These are phyloP conservation scores for Castanea mollissima DNA, from an alignment of 306 rosid genomes.

Conservation along the genomic window DNA sequence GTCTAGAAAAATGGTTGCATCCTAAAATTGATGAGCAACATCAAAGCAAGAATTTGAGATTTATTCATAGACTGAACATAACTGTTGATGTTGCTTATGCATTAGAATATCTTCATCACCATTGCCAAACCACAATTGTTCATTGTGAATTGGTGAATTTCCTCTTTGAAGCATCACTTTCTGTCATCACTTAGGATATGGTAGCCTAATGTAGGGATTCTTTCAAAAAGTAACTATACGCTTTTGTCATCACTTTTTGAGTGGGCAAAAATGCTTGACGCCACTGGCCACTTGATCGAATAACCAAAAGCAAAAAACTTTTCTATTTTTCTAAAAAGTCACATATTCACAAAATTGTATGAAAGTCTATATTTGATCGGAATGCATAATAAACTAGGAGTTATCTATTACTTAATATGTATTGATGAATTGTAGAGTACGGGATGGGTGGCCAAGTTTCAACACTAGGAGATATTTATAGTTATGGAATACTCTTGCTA, in stretches of 20 bases:
- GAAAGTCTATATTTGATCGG: no score
- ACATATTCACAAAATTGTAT: no score
- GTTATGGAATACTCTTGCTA: constrained; percentile 31
- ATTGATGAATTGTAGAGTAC: constrained; percentile 26
- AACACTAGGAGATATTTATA: constrained; percentile 32
- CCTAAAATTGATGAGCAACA: not conserved
- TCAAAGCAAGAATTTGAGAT: not conserved
- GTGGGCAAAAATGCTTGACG: no score
- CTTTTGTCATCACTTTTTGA: no score
- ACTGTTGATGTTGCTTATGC: not conserved
- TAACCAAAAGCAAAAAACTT: no score
- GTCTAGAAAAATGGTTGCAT: constrained; percentile 1
- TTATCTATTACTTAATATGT: not conserved
- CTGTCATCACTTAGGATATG: no score
- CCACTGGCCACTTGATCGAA: no score
- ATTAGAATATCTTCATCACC: not conserved
- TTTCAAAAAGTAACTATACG: not conserved
- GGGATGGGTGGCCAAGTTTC: constrained; percentile 33
- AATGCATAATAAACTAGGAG: no score
- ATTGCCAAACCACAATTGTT: constrained; percentile 3
- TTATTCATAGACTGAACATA: not conserved
- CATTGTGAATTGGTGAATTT: constrained; percentile 39
- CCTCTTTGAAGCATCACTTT: constrained; percentile 17
- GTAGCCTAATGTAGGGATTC: no score
- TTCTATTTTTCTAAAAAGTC: no score